Evolutionary conservation across 2,329 filamentous ascomycete genomes (phyloP), one percentile per base, ranked within the genome.

Genomic region (Trichoderma koningii): DNA sequence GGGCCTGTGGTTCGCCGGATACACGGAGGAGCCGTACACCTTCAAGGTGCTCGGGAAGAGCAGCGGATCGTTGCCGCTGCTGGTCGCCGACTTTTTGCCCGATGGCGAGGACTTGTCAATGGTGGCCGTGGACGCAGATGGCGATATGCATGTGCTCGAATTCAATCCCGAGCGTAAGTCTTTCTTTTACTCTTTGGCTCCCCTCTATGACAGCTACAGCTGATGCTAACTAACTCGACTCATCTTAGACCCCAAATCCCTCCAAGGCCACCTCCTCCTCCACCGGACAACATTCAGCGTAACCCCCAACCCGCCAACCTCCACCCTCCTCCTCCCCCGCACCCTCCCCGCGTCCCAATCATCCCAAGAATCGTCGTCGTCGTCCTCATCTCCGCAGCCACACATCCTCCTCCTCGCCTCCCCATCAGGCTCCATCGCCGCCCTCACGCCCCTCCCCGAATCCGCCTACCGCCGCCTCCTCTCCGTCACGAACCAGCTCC

Each of bases 11-110:
- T 96, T 99, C 70, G 91, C 92, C 0, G 95, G 95, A 0, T 99
- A 97, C 74, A 95, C 91, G 9, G 94, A 99, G 78, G 95, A 98
- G 73, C 95, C 95, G 0, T 99, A 98, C 75, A 93, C 91, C 70
- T 93, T 99, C 87, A 90, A 93, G 68, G 84, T 97, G 3, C 93
- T 98, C 69, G 93, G 93, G 48, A 97, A 97, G 78, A 92, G 90
- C 71, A 85, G 89, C 45, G 89, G 90, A 21, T 86, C 86, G 50
- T 81, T 97, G 71, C 91, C 95, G 72, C 86, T 96, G 21, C 77
- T 96, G 41, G 85, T 89, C 6, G 92, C 91, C 1, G 94, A 98
- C 66, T 94, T 99, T 72, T 79, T 99, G 7, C 95, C 95, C 0
- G 89, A 94, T 71, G 91, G 91, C 7, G 88, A 90, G 64, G 88